phyloP scores from a whole-genome alignment of 352 stramenopile species.

The Pythium dissimile region DNA sequence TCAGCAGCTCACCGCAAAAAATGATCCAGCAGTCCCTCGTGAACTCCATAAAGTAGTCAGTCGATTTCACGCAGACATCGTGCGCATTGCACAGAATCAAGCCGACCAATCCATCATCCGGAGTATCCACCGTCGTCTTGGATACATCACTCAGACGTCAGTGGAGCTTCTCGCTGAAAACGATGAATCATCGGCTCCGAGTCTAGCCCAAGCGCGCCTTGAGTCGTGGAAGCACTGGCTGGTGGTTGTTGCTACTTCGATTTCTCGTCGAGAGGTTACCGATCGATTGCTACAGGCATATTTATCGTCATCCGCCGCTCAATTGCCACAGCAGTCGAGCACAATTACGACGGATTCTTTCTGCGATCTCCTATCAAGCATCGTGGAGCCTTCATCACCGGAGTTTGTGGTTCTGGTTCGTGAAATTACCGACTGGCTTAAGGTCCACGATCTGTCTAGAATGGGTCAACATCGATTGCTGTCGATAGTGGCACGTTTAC shows the following conservation, averaged over 20 bases:
- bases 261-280: slow-evolving; percentile 51
- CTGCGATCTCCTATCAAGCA: slow-evolving; percentile 32
- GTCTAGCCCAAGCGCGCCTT: slow-evolving; percentile 4
- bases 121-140: slow-evolving; percentile 47
- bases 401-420: slow-evolving; percentile 51
- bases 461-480: slow-evolving; percentile 9
- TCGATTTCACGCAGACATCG: slow-evolving; percentile 36
- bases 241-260: slow-evolving; percentile 32
- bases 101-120: slow-evolving; percentile 29
- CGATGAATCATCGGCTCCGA: slow-evolving; percentile 13
- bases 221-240: slow-evolving; percentile 52
- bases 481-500: slow-evolving; percentile 1
- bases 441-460: slow-evolving; percentile 4
- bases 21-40: not conserved
- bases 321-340: not conserved
- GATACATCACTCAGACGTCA: slow-evolving; percentile 50
- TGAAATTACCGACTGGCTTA: slow-evolving; percentile 9
- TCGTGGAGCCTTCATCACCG: slow-evolving; percentile 32
- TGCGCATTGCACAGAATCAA: slow-evolving; percentile 33
- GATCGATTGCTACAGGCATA: slow-evolving; percentile 54
- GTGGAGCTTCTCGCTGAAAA: slow-evolving; percentile 26
- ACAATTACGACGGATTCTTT: slow-evolving; percentile 25
- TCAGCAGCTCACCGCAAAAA: slow-evolving; percentile 1
- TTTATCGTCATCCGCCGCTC: slow-evolving; percentile 30
- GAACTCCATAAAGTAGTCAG: slow-evolving; percentile 18